Evolutionary conservation across 202 grass and related monocot species (phyloP), one percentile per base, ranked within the genome.

Genomic region (Cymbopogon flexuosus): DNA sequence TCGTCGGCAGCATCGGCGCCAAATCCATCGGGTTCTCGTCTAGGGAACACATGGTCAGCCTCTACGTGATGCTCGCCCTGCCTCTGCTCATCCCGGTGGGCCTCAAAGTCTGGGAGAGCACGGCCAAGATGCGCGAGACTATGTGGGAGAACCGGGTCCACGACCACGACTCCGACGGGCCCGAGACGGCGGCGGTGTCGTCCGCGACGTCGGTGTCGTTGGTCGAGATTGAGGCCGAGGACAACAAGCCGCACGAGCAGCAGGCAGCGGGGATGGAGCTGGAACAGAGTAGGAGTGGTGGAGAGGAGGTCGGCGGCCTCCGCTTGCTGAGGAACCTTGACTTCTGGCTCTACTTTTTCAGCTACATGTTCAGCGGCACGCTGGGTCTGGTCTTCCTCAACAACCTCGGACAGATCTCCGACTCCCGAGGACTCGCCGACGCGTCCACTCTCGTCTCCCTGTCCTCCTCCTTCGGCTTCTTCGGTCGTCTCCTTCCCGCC

Each of bases 261-360:
- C 57, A 80, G 23, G 31, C 75, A 78, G 35, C 37, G 1, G 37
- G 6, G 37, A 43, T 15, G 19, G 31, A 3, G 30, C 2, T 3
- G 24, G 49, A 54, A 8, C 62, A 63, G 2, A 77, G 2, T 8
- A 46, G n/a, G 4, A 66, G 34, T 51, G 2, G 18, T 24, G 63
- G 74, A 23, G 63, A 83, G 16, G 90, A 94, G 69, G 64, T 98
- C 27, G 92, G 92, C 27, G 95, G 92, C 13, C 70, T 98, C 66
- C 24, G 62, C 33, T 65, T 98, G 84, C 72, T 98, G 14, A 85
- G 61, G 71, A 82, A 72, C 10, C n/a, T 95, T 41, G 84, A 98
- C 83, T 98, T 98, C 65, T 98, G 95, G 95, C 79, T 98, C n/a
- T 98, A 95, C n/a, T 98, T 98, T 79, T 86, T 93, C 59, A 95